Evolutionary conservation across 1,284 basidiomycete genomes (phyloP).

Genomic region (Trichosporon sp.): DNA sequence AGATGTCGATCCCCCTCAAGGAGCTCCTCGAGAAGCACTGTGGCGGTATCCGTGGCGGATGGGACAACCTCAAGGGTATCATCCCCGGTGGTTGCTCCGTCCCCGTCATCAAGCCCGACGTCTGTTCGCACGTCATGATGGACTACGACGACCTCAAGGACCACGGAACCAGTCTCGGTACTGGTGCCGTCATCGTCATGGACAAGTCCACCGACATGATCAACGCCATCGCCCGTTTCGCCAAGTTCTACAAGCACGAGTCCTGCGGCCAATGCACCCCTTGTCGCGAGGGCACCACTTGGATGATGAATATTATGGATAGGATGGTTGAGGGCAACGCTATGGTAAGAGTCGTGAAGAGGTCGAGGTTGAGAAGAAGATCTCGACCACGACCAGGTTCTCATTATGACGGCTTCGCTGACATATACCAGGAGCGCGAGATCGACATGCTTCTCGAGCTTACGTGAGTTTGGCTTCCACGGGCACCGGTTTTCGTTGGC

Average conservation of each 20-base stretch:
- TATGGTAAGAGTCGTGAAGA: too few relatives aligned
- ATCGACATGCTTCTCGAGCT: constrained; percentile 95
- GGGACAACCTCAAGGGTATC: constrained; percentile 89
- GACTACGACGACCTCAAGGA: constrained; percentile 98
- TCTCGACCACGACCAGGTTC: too few relatives aligned
- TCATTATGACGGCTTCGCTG: too few relatives aligned
- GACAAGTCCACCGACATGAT: constrained; percentile 95
- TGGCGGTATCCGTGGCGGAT: constrained; percentile 88
- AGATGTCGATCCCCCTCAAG: constrained; percentile 94
- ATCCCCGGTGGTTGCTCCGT: constrained; percentile 94
- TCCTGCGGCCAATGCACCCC: constrained; percentile 98
- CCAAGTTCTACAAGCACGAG: constrained; percentile 96
- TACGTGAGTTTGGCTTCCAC: constrained; percentile 64
- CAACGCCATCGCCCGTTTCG: constrained; percentile 85
- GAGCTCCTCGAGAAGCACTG: constrained; percentile 96
- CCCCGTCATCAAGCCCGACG: constrained; percentile 80
- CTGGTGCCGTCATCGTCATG: constrained; percentile 98
- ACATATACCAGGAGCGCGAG: constrained; percentile 83
- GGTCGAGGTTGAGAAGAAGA: too few relatives aligned
- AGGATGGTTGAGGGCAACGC: constrained; percentile 61
- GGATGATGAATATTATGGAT: constrained; percentile 99
- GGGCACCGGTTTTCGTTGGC: too few relatives aligned
- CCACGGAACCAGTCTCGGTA: constrained; percentile 88
- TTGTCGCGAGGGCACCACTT: constrained; percentile 91
- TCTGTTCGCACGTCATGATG: constrained; percentile 88